Evolutionary conservation across 805 yeast species (phyloP).

Genomic region (Kodamaea nitidulidarum): DNA sequence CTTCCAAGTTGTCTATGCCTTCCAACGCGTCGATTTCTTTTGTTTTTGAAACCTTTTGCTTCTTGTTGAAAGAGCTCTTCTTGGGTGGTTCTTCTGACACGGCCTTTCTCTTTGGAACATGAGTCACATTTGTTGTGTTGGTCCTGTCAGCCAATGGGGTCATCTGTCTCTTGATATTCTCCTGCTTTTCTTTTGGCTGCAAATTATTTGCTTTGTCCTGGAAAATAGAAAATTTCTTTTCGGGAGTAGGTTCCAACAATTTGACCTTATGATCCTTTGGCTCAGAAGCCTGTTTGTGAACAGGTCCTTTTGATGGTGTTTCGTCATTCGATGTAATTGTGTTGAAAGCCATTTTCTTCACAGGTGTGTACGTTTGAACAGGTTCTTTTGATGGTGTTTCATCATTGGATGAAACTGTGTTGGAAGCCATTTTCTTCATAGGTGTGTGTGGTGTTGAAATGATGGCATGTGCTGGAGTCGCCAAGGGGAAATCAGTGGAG

Average conservation of each 20-base stretch:
- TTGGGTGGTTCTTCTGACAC: conserved; percentile 33
- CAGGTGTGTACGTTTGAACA: not conserved
- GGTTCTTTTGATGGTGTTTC: conserved; percentile 6
- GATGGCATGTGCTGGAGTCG: no score
- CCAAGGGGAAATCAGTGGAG: not conserved
- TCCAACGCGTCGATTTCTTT: conserved; percentile 3
- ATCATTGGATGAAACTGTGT: not conserved
- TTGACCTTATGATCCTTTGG: not conserved
- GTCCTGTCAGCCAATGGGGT: conserved; percentile 28
- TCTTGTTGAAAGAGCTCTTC: conserved; percentile 10
- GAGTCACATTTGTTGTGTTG: conserved; percentile 11
- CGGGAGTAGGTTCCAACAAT: conserved; percentile 1
- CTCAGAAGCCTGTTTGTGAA: not conserved
- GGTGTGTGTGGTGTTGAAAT: conserved; percentile 1
- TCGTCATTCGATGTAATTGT: not conserved
- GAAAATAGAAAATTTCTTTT: conserved; percentile 11
- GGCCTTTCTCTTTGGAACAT: conserved; percentile 20
- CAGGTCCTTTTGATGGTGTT: conserved; percentile 6
- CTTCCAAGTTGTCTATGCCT: conserved; percentile 41
- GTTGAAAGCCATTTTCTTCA: not conserved
- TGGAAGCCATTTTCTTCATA: not conserved
- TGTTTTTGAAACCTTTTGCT: conserved; percentile 21
- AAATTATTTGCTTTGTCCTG: conserved; percentile 10
- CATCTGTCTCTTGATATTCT: conserved; percentile 10
- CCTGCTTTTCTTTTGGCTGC: conserved; percentile 17